Conservation (phyloP, 768 basidiomycete genomes). For the Mycena amicta region DNA sequence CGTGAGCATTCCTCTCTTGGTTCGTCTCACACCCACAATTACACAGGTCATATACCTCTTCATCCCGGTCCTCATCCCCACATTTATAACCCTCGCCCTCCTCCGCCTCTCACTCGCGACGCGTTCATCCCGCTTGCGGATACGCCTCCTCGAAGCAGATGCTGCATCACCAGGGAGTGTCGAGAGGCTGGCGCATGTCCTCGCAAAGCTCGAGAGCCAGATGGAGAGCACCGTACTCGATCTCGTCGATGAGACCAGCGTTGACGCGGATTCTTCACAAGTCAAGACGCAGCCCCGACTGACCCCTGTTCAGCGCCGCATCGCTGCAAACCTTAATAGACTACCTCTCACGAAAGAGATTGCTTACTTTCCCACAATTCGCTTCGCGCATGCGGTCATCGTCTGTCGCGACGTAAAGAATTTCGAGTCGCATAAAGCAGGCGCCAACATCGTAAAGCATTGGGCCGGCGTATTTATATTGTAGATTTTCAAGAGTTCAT, state of each 20-base stretch:
- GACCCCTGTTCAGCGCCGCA: conserved; percentile 56
- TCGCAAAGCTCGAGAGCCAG: conserved; percentile 60
- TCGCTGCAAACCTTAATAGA: conserved; percentile 62
- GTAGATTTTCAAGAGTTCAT: background rate
- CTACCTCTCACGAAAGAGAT: conserved; percentile 74
- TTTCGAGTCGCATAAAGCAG: conserved; percentile 58
- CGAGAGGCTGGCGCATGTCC: conserved; percentile 56
- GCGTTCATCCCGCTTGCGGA: conserved; percentile 62
- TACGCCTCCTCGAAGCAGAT: conserved; percentile 65
- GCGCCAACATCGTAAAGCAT: conserved; percentile 69
- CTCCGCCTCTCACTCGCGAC: conserved; percentile 61
- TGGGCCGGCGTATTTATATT: conserved; percentile 67
- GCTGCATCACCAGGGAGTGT: conserved; percentile 33
- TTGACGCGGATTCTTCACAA: conserved; percentile 16
- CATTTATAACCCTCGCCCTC: conserved; percentile 54
- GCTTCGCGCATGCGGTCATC: conserved; percentile 74
- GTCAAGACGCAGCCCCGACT: conserved; percentile 47
- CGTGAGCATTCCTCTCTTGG: conserved; percentile 39
- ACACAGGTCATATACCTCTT: conserved; percentile 52
- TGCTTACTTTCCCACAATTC: conserved; percentile 60
- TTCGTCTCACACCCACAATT: background rate
- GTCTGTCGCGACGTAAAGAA: conserved; percentile 66
- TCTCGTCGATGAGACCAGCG: conserved; percentile 50
- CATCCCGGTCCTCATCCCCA: conserved; percentile 68
- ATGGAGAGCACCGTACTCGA: conserved; percentile 66